Evolutionary conservation across 768 basidiomycete species (phyloP).

Genomic region (Mrakia blollopis): DNA sequence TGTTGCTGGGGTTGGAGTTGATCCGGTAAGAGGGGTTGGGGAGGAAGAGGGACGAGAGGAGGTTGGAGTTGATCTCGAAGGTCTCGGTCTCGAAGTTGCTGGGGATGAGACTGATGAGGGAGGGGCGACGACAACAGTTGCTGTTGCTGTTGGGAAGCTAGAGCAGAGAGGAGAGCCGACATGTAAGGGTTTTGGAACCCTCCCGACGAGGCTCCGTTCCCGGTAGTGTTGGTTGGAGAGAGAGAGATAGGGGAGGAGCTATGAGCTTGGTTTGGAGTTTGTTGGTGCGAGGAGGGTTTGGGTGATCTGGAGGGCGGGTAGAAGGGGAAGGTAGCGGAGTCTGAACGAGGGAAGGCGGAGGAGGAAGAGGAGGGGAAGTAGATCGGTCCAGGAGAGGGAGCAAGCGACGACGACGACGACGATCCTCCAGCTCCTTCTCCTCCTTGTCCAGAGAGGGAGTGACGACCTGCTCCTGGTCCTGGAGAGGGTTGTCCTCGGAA

Average conservation of each 20-base stretch:
- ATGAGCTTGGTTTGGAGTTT: neutral
- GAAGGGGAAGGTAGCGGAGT: neutral
- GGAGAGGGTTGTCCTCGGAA: neutral
- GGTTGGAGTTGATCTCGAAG: neutral
- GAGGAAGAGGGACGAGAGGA: neutral
- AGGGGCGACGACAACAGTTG: no score
- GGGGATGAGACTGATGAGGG: neutral
- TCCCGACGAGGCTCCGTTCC: no score
- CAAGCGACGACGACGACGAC: neutral
- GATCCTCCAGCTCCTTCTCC: neutral
- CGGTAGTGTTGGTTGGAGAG: no score
- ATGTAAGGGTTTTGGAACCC: conserved; percentile 1
- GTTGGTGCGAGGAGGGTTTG: neutral
- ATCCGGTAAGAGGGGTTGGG: no score
- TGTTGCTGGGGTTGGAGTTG: neutral
- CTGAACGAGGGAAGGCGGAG: neutral
- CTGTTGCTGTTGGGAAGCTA: conserved; percentile 3
- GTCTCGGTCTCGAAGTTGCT: neutral
- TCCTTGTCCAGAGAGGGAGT: neutral
- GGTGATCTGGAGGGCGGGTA: neutral
- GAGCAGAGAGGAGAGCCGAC: neutral
- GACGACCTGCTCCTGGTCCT: neutral
- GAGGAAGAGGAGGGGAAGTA: neutral
- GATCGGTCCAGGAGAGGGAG: neutral
- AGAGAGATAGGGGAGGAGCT: no score